Evolutionary conservation across 1,284 basidiomycete genomes (phyloP), one percentile per base, ranked within the genome.

Genomic region (Microstroma glucosiphilum): DNA sequence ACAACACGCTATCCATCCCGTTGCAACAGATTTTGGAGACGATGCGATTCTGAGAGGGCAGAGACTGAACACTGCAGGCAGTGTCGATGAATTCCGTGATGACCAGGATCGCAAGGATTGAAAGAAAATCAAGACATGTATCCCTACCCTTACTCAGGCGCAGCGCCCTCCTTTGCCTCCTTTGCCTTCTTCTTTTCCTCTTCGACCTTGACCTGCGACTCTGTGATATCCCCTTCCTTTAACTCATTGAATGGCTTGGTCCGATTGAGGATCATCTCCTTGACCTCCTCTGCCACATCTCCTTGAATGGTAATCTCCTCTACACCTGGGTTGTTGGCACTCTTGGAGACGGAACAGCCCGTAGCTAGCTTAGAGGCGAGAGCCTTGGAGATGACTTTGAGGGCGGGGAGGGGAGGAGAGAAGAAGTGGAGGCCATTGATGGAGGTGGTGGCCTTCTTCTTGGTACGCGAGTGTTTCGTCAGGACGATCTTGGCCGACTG

Each of bases 271-370:
- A 78, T 69, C 62, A 78, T 56, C 0, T 68, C 66, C 7, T 60
- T 48, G 1, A 78, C 66, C n/a, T 77, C 74, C 42, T 78, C 74
- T 2, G 73, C 73, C 9, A 78, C 75, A 51, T 78, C 76, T 30
- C 76, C 76, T 59, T 78, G 76, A n/a, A 78, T 71, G 13, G 76
- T 71, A 56, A 78, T 78, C 48, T 78, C 76, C 57, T 78, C 76
- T 3, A 77, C 60, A 21, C 68, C 68, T 0, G 76, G 76, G 57
- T 78, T 69, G 53, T 72, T 69, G 1, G 73, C 64, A 59, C 70
- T 73, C 59, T 77, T 76, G 54, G 69, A 68, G 42, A 78, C 74
- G n/a, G 74, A 73, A 1, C 75, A 76, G n/a, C 76, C 76, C 7
- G 76, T 78, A 11, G 76, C 76, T 25, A 78, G 69, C 7, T 73